Base-by-base conservation (phyloP, 2,329 filamentous ascomycete species). In the Fusarium sp. region DNA sequence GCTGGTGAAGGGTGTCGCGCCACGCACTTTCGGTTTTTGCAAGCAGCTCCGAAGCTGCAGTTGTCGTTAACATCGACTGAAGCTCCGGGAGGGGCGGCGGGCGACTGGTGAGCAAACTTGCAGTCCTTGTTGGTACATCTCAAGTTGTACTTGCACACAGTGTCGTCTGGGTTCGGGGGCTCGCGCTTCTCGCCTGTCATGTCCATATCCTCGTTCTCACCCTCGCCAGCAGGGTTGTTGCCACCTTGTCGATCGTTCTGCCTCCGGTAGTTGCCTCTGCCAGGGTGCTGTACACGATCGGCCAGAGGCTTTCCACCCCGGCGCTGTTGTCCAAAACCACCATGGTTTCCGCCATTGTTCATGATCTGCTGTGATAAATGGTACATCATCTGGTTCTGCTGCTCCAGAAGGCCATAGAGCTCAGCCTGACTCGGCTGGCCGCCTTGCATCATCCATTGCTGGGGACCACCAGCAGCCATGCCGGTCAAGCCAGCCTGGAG, bases 21-120 rank as follows among this genome's bases (percentile, higher is more conserved):
- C 9, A 90, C 91, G 72, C 95, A 99, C 79, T 98, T 98, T 70
- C 87, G 84, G 81, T 98, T 99, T 79, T 95, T 96, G 86, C 95
- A 99, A 9, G 93, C 93, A 3, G 88, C 92, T 17, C 93, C 94
- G 69, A 91, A 98, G 15, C 84, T 84, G 79, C 95, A 99, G 15
- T 84, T 82, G 70, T 96, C 92, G 55, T 82, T 85, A 66, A 93
- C 83, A 74, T 98, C 95, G 54, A 98, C 82, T 0, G 88, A 83
- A 3, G 84, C 85, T 25, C 90, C 91, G 3, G 89, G 88, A 4
- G 92, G 90, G 29, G 94, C 93, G 3, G 91, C 93, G 2, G 95
- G 93, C 14, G 93, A 97, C 78, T 97, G 94, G 72, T 99, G 95
- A 15, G 92, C 95, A 74, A 92, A 99, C 65, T 89, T 90, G 79